A percentile compares a stretch with the other conserved stretches of the same genome.
Conservation (phyloP, 768 basidiomycete species). For the Nidula microcarpa region DNA sequence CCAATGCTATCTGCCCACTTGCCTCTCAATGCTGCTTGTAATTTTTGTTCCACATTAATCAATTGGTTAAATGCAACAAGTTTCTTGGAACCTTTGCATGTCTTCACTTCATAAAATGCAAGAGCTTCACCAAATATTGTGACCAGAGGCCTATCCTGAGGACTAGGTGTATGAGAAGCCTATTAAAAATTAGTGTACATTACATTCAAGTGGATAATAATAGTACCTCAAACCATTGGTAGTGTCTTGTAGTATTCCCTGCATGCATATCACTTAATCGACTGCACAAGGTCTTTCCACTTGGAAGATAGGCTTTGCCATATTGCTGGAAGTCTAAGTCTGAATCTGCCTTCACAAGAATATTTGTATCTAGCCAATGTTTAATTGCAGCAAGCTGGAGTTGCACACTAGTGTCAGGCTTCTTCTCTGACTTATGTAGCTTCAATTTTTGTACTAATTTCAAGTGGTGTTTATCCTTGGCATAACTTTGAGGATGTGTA, state of each 20-base stretch:
- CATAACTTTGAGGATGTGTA: background rate
- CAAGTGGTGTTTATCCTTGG: background rate
- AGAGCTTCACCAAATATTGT: slow-evolving; percentile 12
- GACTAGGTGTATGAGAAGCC: slow-evolving; percentile 1
- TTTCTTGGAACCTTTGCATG: background rate
- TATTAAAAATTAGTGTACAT: background rate
- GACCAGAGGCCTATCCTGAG: background rate
- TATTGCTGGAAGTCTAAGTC: slow-evolving; percentile 3
- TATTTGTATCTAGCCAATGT: background rate
- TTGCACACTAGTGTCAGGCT: background rate
- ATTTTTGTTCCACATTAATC: background rate
- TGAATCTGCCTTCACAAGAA: background rate
- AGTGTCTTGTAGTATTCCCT: background rate
- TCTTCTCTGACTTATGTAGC: background rate
- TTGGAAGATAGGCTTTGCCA: slow-evolving; percentile 8
- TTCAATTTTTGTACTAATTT: background rate
- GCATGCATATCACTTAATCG: slow-evolving; percentile 4
- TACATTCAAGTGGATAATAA: background rate
- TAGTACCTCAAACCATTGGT: slow-evolving; percentile 10
- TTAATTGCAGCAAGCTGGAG: background rate
- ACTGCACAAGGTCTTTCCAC: slow-evolving; percentile 5
- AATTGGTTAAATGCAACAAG: slow-evolving; percentile 6
- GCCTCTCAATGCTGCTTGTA: slow-evolving; percentile 5
- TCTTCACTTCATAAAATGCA: slow-evolving; percentile 8
- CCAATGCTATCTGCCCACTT: background rate